Evolutionary conservation across 441 rosid species (phyloP).

Genomic region (Theobroma grandiflorum): DNA sequence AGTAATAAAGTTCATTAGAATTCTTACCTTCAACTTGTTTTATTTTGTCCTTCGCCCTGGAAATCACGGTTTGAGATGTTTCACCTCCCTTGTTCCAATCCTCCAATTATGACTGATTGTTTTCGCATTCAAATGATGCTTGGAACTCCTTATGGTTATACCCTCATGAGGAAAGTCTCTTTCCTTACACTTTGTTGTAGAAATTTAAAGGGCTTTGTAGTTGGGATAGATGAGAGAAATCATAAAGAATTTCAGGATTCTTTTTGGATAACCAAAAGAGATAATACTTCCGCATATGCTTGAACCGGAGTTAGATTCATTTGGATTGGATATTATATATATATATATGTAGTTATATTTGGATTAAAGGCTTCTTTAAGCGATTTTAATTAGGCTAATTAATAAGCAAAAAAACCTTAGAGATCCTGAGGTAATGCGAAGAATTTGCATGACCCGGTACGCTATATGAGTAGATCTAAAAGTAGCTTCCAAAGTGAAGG

Average conservation of each 20-base stretch:
- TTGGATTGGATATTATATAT: neutral
- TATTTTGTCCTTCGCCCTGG: neutral
- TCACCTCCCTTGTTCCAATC: neutral
- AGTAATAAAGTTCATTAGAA: neutral
- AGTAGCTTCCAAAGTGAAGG: neutral
- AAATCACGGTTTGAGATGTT: neutral
- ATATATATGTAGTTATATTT: neutral
- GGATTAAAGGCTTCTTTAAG: neutral
- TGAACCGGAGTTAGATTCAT: neutral
- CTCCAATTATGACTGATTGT: neutral
- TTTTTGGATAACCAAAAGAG: neutral
- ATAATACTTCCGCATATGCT: neutral
- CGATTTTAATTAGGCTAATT: neutral
- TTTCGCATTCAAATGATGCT: constrained; percentile 4
- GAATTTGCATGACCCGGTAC: neutral
- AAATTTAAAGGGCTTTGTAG: neutral
- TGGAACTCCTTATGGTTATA: neutral
- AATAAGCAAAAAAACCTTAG: neutral
- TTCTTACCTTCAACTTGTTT: neutral
- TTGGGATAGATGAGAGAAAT: neutral
- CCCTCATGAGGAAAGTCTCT: neutral
- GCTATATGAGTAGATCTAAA: neutral
- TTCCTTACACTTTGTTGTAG: neutral
- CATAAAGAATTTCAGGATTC: neutral
- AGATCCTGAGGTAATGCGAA: constrained; percentile 9